Percentiles rank a stretch among this genome's conserved stretches.
Evolutionary conservation across 305 asterid species (phyloP).

Genomic region (Withania somnifera): DNA sequence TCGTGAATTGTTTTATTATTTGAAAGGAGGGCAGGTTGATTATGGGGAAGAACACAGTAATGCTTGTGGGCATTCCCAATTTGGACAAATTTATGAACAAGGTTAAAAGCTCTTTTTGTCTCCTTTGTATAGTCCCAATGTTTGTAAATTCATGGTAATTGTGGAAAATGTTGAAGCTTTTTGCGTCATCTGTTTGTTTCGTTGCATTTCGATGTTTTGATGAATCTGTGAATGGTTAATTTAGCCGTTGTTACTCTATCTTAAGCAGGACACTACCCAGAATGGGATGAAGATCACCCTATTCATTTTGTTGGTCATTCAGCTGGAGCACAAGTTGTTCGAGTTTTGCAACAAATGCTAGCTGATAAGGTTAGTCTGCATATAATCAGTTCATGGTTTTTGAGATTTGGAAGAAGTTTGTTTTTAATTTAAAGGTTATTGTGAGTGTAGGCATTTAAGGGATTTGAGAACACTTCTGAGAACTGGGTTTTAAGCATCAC

Average conservation of each 20-base stretch:
- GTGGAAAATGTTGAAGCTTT: conserved; percentile 37
- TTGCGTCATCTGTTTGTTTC: not conserved
- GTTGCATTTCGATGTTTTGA: not conserved
- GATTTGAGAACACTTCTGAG: conserved; percentile 59
- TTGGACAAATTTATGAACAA: conserved; percentile 59
- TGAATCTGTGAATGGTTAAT: not conserved
- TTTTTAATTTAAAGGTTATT: not conserved
- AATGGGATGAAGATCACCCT: conserved; percentile 95
- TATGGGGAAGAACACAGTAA: conserved; percentile 95
- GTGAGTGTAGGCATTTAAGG: conserved; percentile 57
- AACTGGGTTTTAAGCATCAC: conserved; percentile 88
- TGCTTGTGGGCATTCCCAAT: conserved; percentile 76
- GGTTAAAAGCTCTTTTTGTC: conserved; percentile 21
- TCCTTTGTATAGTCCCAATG: not conserved
- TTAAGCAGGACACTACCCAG: conserved; percentile 71
- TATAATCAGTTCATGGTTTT: not conserved
- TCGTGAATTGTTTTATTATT: conserved; percentile 76
- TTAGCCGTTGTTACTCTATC: not conserved
- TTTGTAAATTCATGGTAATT: conserved; percentile 11
- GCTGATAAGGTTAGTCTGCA: conserved; percentile 56
- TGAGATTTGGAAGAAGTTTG: not conserved
- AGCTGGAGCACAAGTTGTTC: conserved; percentile 92
- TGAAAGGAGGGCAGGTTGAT: conserved; percentile 94
- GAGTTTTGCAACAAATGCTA: conserved; percentile 95
- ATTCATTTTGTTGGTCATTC: conserved; percentile 95